phyloP scores from a whole-genome alignment of 371 early-diverging fungal genomes.

The Mortierella sp. region DNA sequence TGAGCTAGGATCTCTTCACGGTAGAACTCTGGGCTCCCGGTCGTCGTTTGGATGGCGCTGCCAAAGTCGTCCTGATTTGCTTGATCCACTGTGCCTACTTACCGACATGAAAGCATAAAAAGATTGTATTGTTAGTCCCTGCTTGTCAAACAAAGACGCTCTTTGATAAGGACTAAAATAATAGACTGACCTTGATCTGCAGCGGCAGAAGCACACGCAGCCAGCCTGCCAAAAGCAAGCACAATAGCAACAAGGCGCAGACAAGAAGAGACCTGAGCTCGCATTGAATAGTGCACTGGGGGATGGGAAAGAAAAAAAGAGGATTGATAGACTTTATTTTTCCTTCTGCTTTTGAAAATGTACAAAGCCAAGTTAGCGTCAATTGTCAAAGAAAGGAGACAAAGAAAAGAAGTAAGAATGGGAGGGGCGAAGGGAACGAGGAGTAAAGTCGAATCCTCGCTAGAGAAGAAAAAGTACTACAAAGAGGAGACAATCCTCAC shows the following conservation, averaged over 20 bases:
- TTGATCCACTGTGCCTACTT: background rate
- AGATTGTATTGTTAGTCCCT: too few relatives aligned
- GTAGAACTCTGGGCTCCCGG: background rate
- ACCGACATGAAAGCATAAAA: too few relatives aligned
- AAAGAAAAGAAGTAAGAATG: background rate
- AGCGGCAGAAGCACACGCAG: background rate
- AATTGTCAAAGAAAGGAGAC: background rate
- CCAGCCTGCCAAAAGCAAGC: background rate
- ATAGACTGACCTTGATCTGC: background rate
- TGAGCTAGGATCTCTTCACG: background rate
- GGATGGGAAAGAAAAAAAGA: background rate
- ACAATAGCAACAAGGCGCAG: background rate
- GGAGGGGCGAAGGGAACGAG: too few relatives aligned
- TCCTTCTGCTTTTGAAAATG: too few relatives aligned
- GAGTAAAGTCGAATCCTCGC: too few relatives aligned
- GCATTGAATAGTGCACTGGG: background rate
- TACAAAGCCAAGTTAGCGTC: background rate
- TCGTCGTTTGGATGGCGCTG: background rate
- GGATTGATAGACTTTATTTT: too few relatives aligned
- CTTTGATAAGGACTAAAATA: background rate
- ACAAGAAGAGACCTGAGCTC: background rate
- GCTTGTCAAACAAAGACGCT: too few relatives aligned
- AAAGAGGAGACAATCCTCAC: background rate
- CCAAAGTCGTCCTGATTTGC: background rate
- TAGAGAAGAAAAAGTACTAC: too few relatives aligned